phyloP scores from a whole-genome alignment of 768 basidiomycete species.

The Leccinellum luteum region DNA sequence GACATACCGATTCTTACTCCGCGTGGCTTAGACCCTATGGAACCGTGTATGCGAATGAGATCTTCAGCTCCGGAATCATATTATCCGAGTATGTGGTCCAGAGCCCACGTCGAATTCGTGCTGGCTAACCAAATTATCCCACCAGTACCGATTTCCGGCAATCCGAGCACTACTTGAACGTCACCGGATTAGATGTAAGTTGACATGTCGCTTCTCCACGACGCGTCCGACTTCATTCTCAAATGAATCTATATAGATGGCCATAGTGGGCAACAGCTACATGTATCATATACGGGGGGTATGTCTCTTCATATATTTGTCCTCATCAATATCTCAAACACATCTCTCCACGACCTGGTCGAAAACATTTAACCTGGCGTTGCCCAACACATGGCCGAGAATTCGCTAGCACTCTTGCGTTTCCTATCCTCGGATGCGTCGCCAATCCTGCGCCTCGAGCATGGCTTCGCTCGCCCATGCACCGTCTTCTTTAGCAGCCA shows the following conservation, averaged over 20 bases:
- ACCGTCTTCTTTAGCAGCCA: conserved; percentile 80
- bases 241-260: conserved; percentile 59
- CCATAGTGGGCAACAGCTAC: conserved; percentile 88
- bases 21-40: conserved; percentile 67
- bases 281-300: conserved; percentile 92
- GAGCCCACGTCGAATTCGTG: not conserved
- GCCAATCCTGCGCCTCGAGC: conserved; percentile 62
- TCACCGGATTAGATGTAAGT: conserved; percentile 86
- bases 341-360: conserved; percentile 54
- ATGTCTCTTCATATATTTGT: conserved; percentile 7
- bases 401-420: conserved; percentile 73
- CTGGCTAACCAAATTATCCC: conserved; percentile 5
- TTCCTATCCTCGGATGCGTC: conserved; percentile 70
- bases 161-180: conserved; percentile 84
- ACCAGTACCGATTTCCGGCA: conserved; percentile 92
- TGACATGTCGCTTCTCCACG: not conserved
- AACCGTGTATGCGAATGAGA: conserved; percentile 84
- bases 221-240: not conserved
- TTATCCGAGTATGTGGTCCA: conserved; percentile 71
- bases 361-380: conserved; percentile 85
- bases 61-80: conserved; percentile 89
- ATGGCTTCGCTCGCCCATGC: conserved; percentile 47
- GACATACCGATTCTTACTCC: not conserved
- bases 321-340: not conserved
- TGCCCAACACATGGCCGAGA: conserved; percentile 88